Conservation (phyloP, 495 filamentous ascomycete genomes). For the Podospora fimiseda region DNA sequence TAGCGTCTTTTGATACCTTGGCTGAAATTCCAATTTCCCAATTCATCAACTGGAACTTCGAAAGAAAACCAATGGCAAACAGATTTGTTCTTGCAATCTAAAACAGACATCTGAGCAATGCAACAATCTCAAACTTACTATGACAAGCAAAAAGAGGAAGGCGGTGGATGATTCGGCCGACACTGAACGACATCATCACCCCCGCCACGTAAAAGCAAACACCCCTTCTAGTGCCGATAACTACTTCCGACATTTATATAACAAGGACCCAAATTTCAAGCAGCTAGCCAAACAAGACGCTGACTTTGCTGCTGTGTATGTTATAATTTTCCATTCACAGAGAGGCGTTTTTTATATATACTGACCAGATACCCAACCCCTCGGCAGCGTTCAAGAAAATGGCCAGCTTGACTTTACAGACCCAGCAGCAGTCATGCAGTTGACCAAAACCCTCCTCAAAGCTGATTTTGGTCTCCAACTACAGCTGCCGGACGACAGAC, state of each 20-base stretch:
- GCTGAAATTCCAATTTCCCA: too few relatives aligned
- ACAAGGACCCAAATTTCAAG: constrained; percentile 28
- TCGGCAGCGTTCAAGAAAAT: constrained; percentile 47
- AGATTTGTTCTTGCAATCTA: too few relatives aligned
- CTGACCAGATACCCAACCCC: not conserved
- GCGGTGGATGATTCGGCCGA: constrained; percentile 4
- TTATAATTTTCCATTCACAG: not conserved
- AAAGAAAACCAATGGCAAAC: not conserved
- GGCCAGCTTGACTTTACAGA: constrained; percentile 75
- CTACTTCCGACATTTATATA: constrained; percentile 34
- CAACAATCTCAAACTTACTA: not conserved
- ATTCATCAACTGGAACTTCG: not conserved
- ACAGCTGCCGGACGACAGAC: constrained; percentile 64
- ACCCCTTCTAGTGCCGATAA: constrained; percentile 11
- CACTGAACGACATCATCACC: not conserved
- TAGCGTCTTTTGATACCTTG: too few relatives aligned
- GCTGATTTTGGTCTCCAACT: constrained; percentile 68
- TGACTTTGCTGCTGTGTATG: constrained; percentile 24
- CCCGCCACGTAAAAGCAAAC: not conserved
- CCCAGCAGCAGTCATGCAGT: constrained; percentile 67
- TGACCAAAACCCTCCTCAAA: constrained; percentile 73
- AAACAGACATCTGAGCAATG: not conserved
- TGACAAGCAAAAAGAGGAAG: constrained; percentile 24
- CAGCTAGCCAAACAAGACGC: constrained; percentile 29
- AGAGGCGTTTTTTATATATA: too few relatives aligned